Evolutionary conservation across 2,329 filamentous ascomycete genomes (phyloP), one percentile per base, ranked within the genome.

Genomic region (Fusarium anguioides): DNA sequence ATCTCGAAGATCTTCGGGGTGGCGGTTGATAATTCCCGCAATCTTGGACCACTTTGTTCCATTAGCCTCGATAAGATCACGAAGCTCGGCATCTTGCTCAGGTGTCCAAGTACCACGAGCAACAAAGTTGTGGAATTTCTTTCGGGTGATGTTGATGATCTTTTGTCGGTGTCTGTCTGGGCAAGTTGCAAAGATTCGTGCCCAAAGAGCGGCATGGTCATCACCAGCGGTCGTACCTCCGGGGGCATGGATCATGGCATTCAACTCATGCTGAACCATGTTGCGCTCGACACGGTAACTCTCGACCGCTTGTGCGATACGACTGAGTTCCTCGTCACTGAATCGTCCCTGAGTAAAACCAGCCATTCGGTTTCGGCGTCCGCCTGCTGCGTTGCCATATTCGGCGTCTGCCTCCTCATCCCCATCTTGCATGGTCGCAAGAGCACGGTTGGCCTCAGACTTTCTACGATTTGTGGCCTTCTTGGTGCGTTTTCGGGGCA

Each of bases 1-100:
- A 74, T 93, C 90, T 48, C 90, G 85, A 50, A 89, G 83, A 72
- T 93, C 90, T 60, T 88, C 85, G 0, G 86, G 82, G 36, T 88
- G 84, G 8, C 91, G 87, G 63, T 88, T 88, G 65, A 92, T 84
- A 21, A 86, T 67, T n/a, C 82, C 79, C 0, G 83, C 87, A 65
- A 94, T 90, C 26, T 81, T 68, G 12, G 83, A 82, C 88, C 90
- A 94, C 59, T 87, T 85, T 17, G 80, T 82, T 8, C 76, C 77
- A 51, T 80, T 74, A 4, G 74, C 63, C 12, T 72, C 64, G 15
- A 79, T 80, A 15, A 80, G 75, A 21, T 75, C 74, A 14, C 72
- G 61, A 44, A 80, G 74, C 60, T 80, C 79, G 1, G 62, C 53
- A 21, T 80, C 78, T 55, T 80, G 79, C 47, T 79, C 77, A 1